A percentile compares a stretch with the other conserved stretches of the same genome.
Conservation (phyloP, 1,284 basidiomycete genomes). For the Austroboletus niveus region DNA sequence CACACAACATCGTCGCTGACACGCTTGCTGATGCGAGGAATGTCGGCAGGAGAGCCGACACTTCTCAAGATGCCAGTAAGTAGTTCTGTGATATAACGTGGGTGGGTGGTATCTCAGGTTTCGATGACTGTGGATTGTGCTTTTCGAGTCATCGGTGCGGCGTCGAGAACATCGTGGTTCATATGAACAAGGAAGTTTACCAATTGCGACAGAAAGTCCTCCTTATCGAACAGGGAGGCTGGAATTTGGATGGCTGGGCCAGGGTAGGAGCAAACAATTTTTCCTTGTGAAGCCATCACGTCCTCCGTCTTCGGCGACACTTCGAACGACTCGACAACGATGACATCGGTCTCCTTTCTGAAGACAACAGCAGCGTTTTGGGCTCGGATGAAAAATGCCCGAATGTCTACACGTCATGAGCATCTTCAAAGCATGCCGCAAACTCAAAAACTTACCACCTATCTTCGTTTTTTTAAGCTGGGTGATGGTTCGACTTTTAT, state of each 20-base stretch:
- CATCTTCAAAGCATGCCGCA: background rate
- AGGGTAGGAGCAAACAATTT: background rate
- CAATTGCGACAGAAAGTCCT: conserved; percentile 8
- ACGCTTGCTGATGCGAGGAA: conserved; percentile 30
- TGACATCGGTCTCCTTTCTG: background rate
- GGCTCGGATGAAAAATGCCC: background rate
- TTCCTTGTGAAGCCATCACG: background rate
- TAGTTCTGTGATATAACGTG: conserved; percentile 37
- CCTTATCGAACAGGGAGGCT: background rate
- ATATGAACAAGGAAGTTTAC: conserved; percentile 32
- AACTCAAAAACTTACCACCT: conserved; percentile 11
- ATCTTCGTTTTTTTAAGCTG: conserved; percentile 14
- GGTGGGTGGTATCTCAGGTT: conserved; percentile 28
- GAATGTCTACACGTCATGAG: background rate
- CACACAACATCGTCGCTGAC: conserved; percentile 33
- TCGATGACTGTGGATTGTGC: conserved; percentile 18
- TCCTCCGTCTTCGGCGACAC: background rate
- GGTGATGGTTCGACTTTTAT: background rate
- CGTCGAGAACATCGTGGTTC: conserved; percentile 21
- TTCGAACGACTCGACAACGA: background rate
- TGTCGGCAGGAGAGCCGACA: conserved; percentile 17
- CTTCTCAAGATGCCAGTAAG: conserved; percentile 35
- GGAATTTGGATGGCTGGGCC: background rate
- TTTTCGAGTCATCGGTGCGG: background rate
- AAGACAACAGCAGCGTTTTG: background rate